Base-by-base conservation (phyloP, 2,329 filamentous ascomycete genomes). In the Paracoccidioides lutzii region DNA sequence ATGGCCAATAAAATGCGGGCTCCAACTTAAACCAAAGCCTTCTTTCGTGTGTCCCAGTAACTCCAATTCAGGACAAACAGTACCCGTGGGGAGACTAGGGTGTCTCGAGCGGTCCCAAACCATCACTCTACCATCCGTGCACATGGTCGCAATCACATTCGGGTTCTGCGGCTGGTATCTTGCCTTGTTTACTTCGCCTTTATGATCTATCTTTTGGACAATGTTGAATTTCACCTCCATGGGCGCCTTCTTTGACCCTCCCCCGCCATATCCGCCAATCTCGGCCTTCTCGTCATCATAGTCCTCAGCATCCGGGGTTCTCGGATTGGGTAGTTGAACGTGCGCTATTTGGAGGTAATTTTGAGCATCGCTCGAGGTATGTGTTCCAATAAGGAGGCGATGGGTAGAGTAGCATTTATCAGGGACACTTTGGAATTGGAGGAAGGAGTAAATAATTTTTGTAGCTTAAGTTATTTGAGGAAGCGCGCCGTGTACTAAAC, bases 31-130 rank as follows among this genome's bases (percentile, higher is more conserved):
- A 0, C 90, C 93, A 65, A 95, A 98, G 0, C 93, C 93, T 72
- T 98, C 93, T 60, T 82, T 81, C 57, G 81, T 84, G 71, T 98
- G 93, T 3, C 93, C 93, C 45, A 86, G 74, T 32, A 97, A 81
- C 67, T 88, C 87, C 56, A 95, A 84, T 67, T 97, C 88, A 32
- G 90, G 85, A 63, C 85, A 88, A 55, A 90, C 79, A 53, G 78
- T 82, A 58, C 85, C 85, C 32, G 84, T 81, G 6, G 91, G 90
- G 59, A 84, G 76, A 55, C 85, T 82, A 51, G 85, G 85, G 69
- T 97, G 91, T 78, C 96, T 97, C 54, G 91, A 95, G 62, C 91
- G 85, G 74, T 98, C 93, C 74, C 94, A 98, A 62, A 98, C 83
- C 69, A 97, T 83, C 44, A 96, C 87, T 62, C 83, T 85, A 59